Conservation (phyloP, 2,329 filamentous ascomycete species). For the Pseudogymnoascus sp. region DNA sequence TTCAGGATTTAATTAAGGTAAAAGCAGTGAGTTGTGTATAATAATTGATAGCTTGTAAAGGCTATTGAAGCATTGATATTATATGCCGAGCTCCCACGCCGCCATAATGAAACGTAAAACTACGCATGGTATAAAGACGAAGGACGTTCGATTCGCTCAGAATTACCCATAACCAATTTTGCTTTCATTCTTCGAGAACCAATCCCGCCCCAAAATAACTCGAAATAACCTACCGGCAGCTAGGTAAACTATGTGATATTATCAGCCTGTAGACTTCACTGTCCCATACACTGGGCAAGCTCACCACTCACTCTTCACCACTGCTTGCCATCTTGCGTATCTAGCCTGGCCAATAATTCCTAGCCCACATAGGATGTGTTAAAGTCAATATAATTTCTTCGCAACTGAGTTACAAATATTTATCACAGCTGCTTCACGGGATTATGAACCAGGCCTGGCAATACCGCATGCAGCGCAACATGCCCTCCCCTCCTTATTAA, state of each 20-base stretch:
- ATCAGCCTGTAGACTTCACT: neutral
- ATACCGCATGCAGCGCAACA: neutral
- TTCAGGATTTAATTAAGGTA: neutral
- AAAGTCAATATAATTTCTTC: neutral
- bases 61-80: neutral
- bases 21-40: neutral
- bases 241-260: neutral
- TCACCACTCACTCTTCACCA: neutral
- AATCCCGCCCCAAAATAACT: neutral
- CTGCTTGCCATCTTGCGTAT: neutral
- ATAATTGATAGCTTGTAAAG: slow-evolving; percentile 10
- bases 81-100: neutral
- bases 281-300: neutral
- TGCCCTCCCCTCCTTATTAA: neutral
- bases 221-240: neutral
- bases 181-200: neutral
- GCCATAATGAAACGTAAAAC: neutral
- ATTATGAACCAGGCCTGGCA: neutral
- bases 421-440: neutral
- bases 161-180: neutral
- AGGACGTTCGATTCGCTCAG: neutral
- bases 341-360: neutral
- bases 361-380: neutral
- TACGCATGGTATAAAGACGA: neutral
- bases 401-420: neutral